Base-by-base conservation (phyloP, 441 rosid species). In the Erysimum pusillum region DNA sequence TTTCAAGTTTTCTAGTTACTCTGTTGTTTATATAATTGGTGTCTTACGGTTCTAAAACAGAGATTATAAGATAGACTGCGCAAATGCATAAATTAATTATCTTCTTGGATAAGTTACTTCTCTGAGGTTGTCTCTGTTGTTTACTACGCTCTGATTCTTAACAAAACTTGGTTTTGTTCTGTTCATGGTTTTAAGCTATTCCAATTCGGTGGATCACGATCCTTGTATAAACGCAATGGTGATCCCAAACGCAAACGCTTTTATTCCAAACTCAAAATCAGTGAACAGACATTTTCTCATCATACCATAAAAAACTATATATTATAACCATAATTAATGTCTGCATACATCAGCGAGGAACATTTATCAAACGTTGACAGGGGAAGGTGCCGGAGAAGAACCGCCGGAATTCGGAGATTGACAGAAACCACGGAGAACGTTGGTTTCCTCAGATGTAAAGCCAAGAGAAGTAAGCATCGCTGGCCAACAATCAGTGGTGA, bases 381-480 rank as follows among this genome's bases (percentile, higher is more conserved):
- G 76, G 11, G 85, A 73, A 63, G 36, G 75, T 44, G 83, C 83
- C 10, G 85, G 82, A 59, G 88, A 36, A 71, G 80, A 75, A 9
- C 83, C 79, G 9, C 77, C 75, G 35, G 86, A 51, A 28, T 69
- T 70, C 0, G 78, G 64, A 31, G 73, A 75, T 7, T 83, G 83
- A 22, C 91, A 87, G 42, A 83, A 86, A 38, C 83, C 86, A 18
- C 76, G 78, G 6, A 89, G 87, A 12, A 85, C 79, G 31, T 85
- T 84, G n/a, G 86, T 87, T 76, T 89, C 91, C 45, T 86, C 85
- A 1, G 82, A 17, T 0, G 89, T 86, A 76, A 87, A 86, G 9
- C 93, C 88, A 9, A 87, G 83, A 13, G 93, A 83, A 56, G 85
- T 76, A 7, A 89, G 83, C 91, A 89, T 86, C 0, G 87, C 74